Evolutionary conservation across 2,329 filamentous ascomycete species (phyloP).

Genomic region (Penicillium sp.): DNA sequence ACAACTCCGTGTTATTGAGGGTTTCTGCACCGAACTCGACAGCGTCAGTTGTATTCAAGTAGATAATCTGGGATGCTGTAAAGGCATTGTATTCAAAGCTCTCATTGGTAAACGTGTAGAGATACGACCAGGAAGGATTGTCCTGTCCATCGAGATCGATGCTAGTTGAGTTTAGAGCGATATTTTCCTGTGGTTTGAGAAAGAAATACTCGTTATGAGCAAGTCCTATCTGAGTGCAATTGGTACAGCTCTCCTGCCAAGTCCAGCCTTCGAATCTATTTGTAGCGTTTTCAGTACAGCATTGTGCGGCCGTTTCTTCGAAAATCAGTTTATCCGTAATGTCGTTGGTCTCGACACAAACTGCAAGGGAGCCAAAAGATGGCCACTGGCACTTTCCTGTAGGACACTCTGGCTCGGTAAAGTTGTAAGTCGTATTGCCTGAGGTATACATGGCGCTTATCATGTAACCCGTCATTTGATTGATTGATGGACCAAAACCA

Average conservation of each 20-base stretch:
- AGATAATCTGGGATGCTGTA: background rate
- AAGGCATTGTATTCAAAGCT: background rate
- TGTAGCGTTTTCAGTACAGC: background rate
- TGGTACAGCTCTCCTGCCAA: background rate
- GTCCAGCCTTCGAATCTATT: slow-evolving; percentile 1
- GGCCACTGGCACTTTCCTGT: slow-evolving; percentile 11
- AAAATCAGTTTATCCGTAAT: slow-evolving; percentile 6
- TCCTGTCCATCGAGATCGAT: background rate
- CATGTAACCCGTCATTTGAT: background rate
- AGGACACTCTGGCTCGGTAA: background rate
- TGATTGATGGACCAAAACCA: background rate
- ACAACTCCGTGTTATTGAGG: background rate
- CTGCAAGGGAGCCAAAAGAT: slow-evolving; percentile 10
- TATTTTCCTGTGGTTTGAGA: background rate
- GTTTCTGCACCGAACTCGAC: background rate
- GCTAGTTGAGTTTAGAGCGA: background rate
- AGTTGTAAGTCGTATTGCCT: slow-evolving; percentile 1
- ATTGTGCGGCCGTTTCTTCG: background rate
- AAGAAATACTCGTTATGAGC: background rate
- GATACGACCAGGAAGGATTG: background rate
- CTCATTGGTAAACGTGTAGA: slow-evolving; percentile 5
- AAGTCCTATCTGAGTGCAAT: slow-evolving; percentile 5
- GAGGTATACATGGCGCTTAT: slow-evolving; percentile 10
- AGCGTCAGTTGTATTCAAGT: background rate
- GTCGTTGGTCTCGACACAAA: slow-evolving; percentile 9